Percentiles rank a stretch among this genome's conserved stretches.
Evolutionary conservation across 2,329 filamentous ascomycete genomes (phyloP).

Genomic region (Talaromyces sp.): DNA sequence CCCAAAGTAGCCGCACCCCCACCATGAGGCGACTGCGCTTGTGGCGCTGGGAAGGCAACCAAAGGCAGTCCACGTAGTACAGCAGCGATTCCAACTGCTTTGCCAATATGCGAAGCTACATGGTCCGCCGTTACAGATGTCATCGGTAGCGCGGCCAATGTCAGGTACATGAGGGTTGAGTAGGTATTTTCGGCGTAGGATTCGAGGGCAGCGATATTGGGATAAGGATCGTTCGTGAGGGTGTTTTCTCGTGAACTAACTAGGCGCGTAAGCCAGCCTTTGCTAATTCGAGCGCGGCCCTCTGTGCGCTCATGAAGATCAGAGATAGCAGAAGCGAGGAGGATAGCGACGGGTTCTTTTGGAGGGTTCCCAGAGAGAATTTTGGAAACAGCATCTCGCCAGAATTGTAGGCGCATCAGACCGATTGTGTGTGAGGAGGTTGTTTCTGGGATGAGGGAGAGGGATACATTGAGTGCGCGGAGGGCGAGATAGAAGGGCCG

Average conservation of each 20-base stretch:
- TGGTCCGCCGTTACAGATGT: conserved; percentile 86
- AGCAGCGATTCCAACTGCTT: conserved; percentile 84
- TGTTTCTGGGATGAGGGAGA: conserved; percentile 85
- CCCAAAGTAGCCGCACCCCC: conserved; percentile 42
- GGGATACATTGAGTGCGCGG: conserved; percentile 88
- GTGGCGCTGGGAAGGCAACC: conserved; percentile 74
- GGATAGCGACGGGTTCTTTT: conserved; percentile 85
- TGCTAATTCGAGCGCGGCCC: conserved; percentile 57
- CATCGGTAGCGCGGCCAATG: conserved; percentile 64
- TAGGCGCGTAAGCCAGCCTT: conserved; percentile 75
- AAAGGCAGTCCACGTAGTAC: conserved; percentile 85
- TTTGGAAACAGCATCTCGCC: conserved; percentile 80
- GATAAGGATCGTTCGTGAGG: conserved; percentile 80
- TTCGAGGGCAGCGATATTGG: conserved; percentile 73
- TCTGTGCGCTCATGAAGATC: conserved; percentile 54
- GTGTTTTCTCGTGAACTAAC: conserved; percentile 80
- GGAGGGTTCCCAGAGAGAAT: conserved; percentile 78
- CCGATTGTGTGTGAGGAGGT: conserved; percentile 88
- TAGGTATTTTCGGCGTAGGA: conserved; percentile 94
- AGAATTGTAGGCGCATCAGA: conserved; percentile 90
- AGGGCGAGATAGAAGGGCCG: conserved; percentile 87
- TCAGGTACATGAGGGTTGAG: conserved; percentile 59
- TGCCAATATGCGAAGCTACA: conserved; percentile 91
- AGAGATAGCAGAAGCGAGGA: conserved; percentile 73
- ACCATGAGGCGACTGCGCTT: conserved; percentile 56